Percentiles rank a stretch among this genome's conserved stretches.
Conservation (phyloP, 1,284 basidiomycete genomes). For the Papiliotrema fonsecae region DNA sequence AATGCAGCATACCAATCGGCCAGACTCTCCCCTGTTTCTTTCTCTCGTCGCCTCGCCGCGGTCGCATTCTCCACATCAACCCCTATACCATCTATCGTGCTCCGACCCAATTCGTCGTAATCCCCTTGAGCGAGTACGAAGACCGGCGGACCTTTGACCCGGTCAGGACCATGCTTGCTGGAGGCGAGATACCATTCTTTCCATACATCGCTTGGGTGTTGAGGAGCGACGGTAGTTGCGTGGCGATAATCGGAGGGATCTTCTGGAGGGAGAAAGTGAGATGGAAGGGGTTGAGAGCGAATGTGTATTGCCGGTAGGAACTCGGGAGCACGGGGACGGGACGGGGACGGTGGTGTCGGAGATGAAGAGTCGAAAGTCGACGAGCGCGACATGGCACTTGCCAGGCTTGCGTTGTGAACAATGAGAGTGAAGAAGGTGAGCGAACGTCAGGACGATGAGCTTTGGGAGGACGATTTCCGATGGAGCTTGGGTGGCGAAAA, state of each 20-base stretch:
- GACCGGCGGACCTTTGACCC: constrained; percentile 22
- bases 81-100: constrained; percentile 21
- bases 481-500: constrained; percentile 1
- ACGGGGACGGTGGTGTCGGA: too few relatives aligned
- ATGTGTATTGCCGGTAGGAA: too few relatives aligned
- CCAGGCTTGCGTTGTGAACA: not conserved
- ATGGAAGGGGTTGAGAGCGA: too few relatives aligned
- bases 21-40: constrained; percentile 21
- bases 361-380: too few relatives aligned
- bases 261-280: too few relatives aligned
- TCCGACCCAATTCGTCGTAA: constrained; percentile 38
- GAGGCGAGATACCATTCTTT: constrained; percentile 42
- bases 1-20: constrained; percentile 37
- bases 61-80: constrained; percentile 15
- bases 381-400: too few relatives aligned
- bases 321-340: too few relatives aligned
- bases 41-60: not conserved
- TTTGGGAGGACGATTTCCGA: not conserved
- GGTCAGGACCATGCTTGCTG: constrained; percentile 29
- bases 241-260: not conserved
- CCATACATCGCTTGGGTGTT: constrained; percentile 19
- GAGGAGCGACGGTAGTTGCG: not conserved
- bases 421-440: not conserved
- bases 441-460: not conserved
- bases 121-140: constrained; percentile 24